Percentiles rank a stretch among this genome's conserved stretches.
Evolutionary conservation across 208 protist species (phyloP).

Genomic region (Trypanosoma theileri): DNA sequence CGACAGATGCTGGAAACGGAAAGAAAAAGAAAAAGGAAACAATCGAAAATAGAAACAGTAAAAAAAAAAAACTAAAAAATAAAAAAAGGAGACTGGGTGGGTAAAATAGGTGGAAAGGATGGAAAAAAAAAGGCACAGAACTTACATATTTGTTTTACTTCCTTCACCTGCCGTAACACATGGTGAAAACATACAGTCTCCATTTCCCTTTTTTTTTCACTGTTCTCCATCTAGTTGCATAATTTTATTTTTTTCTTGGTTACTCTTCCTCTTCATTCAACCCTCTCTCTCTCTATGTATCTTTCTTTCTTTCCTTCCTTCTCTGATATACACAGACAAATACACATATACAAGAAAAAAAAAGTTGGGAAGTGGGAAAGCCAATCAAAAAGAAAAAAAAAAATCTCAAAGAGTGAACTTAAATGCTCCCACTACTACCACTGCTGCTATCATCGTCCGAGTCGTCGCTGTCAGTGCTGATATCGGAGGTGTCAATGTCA

Average conservation of each 20-base stretch:
- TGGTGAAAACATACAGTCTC: too few relatives aligned
- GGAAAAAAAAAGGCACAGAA: too few relatives aligned
- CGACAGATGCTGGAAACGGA: too few relatives aligned
- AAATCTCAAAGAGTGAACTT: conserved; percentile 1
- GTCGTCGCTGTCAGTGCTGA: conserved; percentile 31
- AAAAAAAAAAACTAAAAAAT: too few relatives aligned
- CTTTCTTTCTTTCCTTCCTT: not conserved
- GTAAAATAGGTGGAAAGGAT: too few relatives aligned
- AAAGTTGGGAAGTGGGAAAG: not conserved
- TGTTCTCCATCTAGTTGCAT: not conserved
- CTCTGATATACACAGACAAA: too few relatives aligned
- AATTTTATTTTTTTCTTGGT: not conserved
- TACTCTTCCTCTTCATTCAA: not conserved
- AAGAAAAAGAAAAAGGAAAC: too few relatives aligned
- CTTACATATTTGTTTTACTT: too few relatives aligned
- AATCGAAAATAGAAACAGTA: too few relatives aligned
- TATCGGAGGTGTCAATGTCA: conserved; percentile 27
- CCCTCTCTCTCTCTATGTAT: not conserved
- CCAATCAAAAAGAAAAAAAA: conserved; percentile 24
- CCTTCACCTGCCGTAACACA: too few relatives aligned
- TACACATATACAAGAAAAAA: conserved; percentile 1
- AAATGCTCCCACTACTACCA: conserved; percentile 22
- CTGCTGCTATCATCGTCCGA: conserved; percentile 3
- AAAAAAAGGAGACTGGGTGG: too few relatives aligned
- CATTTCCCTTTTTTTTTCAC: conserved; percentile 2